Evolutionary conservation across 495 filamentous ascomycete genomes (phyloP), one percentile per base, ranked within the genome.

Genomic region (Penicillium paxilli): DNA sequence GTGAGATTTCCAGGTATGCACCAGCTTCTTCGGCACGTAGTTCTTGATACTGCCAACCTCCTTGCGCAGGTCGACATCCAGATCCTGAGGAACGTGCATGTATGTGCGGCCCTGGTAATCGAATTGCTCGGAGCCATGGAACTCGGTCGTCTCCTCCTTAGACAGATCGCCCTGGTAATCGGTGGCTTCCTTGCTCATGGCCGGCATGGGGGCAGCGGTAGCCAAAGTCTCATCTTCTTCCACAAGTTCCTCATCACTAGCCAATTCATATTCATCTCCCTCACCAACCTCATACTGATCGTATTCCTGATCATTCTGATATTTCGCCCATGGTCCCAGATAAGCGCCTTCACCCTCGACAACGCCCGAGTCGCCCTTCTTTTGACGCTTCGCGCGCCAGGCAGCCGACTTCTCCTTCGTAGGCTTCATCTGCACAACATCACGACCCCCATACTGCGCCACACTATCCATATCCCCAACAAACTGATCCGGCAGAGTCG

Each of bases 271-370:
- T 56, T 72, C 84, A 38, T 64, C 75, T 5, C 44, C 64, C 64
- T 59, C 63, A 51, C 65, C 73, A 30, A 67, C 70, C 49, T 78
- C 68, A 21, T 81, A 75, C 63, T 92, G 85, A 55, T 88, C 90
- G 52, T 83, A 75, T 32, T 78, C 69, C 54, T 79, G 75, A 32
- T 85, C 77, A 54, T 83, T 77, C 52, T 87, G 82, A 58, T 94
- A 98, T 66, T 80, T 83, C 24, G 95, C 94, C 95, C 95, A 99
- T 0, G 94, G 95, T 1, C 94, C 95, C 24, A 92, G 80, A 69
- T 97, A 98, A 22, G 91, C 85, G 32, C 85, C 86, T 5, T 89
- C 86, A 0, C 94, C 94, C 57, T 96, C 90, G 0, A 92, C 84
- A 32, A 96, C 77, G 48, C 85, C 85, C 24, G 89, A 77, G 66